Base-by-base conservation (phyloP, 1,284 basidiomycete genomes). In the Naganishia sp. region DNA sequence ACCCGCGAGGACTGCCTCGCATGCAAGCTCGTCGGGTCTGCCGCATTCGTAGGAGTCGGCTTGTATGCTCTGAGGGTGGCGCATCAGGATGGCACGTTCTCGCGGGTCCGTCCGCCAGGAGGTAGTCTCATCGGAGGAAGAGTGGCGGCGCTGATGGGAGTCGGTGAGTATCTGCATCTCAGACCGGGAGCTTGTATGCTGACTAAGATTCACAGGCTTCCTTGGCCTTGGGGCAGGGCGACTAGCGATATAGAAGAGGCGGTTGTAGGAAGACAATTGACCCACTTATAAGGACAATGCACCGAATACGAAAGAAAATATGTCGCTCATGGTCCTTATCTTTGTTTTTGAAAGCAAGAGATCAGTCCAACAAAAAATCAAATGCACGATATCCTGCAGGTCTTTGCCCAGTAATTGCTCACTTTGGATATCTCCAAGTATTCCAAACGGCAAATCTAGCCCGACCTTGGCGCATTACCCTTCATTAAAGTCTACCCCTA, bases 11-110 rank as follows among this genome's bases (percentile, higher is more conserved):
- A 66, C 64, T 66, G 64, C 42, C 49, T 66, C 9, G 47, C 76
- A 53, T 79, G 78, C 70, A 74, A 76, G 41, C 54, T 79, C 17
- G 74, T 73, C 0, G 77, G 76, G 9, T 72, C 74, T 23, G 72
- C 71, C 21, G 71, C 75, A 0, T 78, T 78, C 55, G 69, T 73
- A 0, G 78, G 77, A 7, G 42, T 78, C 13, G 78, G 78, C n/a
- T 47, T 65, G 10, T 79, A 79, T 67, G 75, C 77, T 17, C 68
- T 79, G 17, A 70, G 73, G 55, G 70, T 75, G 61, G 76, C 76
- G 1, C 54, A 56, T 2, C 52, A 68, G 35, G 75, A 76, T 61
- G 77, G 77, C 39, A 74, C 77, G 7, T 78, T 79, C 50, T 66
- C 66, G 6, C 61, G 61, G 3, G 68, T 74, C 18, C 68, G 75